phyloP scores from a whole-genome alignment of 106 monocot species.

The Acanthochlamys bracteata region DNA sequence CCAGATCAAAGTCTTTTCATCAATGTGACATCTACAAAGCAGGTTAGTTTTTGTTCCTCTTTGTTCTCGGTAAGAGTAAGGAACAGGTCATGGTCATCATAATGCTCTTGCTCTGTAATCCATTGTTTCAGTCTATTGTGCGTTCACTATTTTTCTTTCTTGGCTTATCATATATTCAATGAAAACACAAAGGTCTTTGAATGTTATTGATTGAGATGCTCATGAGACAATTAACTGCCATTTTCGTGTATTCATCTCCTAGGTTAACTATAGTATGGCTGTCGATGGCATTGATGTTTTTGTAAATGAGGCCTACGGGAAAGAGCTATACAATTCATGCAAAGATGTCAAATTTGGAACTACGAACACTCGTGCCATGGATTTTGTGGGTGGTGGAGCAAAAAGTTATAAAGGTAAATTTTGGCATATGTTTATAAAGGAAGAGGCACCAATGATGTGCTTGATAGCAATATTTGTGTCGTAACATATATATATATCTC shows the following conservation, averaged over 20 bases:
- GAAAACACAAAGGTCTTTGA: too few relatives aligned
- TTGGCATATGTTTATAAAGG: too few relatives aligned
- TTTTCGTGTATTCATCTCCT: background rate
- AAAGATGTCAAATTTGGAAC: slow-evolving; percentile 99
- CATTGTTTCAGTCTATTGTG: too few relatives aligned
- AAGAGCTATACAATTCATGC: slow-evolving; percentile 80
- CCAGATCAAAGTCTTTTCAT: slow-evolving; percentile 96
- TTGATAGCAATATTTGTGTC: too few relatives aligned
- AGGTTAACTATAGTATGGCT: slow-evolving; percentile 64
- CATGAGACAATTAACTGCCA: too few relatives aligned
- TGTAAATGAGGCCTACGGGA: slow-evolving; percentile 44
- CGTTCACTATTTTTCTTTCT: too few relatives aligned
- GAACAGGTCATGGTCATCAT: too few relatives aligned
- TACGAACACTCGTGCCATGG: slow-evolving; percentile 92
- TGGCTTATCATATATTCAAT: too few relatives aligned
- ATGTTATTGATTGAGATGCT: too few relatives aligned
- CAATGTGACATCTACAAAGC: slow-evolving; percentile 70
- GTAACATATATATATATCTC: too few relatives aligned
- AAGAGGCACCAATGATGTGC: too few relatives aligned
- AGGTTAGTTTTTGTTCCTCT: slow-evolving; percentile 36
- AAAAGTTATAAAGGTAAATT: slow-evolving; percentile 77
- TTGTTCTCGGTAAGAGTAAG: background rate
- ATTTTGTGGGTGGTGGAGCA: slow-evolving; percentile 86
- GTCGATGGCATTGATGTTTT: slow-evolving; percentile 85
- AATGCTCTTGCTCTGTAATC: too few relatives aligned